Evolutionary conservation across 23 red algal genomes (phyloP).

Genomic region (Agarophyton chilense): DNA sequence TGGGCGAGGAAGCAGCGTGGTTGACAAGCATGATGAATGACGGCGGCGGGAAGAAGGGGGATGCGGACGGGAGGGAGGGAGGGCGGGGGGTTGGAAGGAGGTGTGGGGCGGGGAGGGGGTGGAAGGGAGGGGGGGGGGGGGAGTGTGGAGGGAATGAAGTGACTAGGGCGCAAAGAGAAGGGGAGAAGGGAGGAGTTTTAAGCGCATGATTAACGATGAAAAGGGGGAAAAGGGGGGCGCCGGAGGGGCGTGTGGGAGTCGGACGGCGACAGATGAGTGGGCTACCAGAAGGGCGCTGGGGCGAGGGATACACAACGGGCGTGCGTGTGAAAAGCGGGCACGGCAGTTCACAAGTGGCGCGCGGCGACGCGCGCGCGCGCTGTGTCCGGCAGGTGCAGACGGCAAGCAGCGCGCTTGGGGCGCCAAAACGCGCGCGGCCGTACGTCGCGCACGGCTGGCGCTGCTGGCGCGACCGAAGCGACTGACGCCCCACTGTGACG

Average conservation of each 20-base stretch:
- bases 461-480: neutral
- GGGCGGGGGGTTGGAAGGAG: neutral
- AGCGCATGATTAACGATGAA: slow-evolving; percentile 8
- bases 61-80: neutral
- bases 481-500: no score
- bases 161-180: neutral
- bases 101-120: neutral
- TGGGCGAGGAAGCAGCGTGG: neutral
- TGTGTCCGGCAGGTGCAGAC: neutral
- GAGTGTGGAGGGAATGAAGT: neutral
- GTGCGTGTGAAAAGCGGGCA: neutral
- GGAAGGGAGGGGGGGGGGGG: neutral
- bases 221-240: no score
- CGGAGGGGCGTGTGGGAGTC: neutral
- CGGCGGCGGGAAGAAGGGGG: neutral
- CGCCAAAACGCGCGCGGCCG: neutral
- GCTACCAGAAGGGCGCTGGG: neutral
- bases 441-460: neutral
- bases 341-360: slow-evolving; percentile 19
- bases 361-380: neutral
- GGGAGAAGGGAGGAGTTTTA: slow-evolving; percentile 6
- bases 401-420: neutral
- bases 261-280: slow-evolving; percentile 17
- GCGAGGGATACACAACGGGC: slow-evolving; percentile 9
- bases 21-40: slow-evolving; percentile 19